Conservation (phyloP, 2,329 filamentous ascomycete species). For the Tolypocladium pustulatum region DNA sequence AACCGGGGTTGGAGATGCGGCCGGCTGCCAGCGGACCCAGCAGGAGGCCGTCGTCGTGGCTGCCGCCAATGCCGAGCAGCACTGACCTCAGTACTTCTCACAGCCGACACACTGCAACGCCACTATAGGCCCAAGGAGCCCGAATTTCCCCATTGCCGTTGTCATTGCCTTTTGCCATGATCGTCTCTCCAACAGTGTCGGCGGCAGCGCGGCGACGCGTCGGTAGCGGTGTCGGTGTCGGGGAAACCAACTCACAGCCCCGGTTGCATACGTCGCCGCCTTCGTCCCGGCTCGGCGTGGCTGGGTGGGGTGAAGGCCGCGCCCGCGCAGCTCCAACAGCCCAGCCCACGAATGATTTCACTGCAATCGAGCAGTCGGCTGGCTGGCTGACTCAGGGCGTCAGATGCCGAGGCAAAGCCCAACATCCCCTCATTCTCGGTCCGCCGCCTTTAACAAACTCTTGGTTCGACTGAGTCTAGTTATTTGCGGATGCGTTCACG, state of each 20-base stretch:
- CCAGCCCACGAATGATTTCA: neutral
- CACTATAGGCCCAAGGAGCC: neutral
- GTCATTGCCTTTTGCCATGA: neutral
- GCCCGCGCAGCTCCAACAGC: neutral
- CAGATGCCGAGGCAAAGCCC: neutral
- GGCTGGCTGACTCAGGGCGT: neutral
- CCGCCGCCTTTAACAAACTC: neutral
- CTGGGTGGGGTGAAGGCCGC: too few relatives aligned
- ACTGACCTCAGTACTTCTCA: neutral
- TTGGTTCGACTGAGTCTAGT: too few relatives aligned
- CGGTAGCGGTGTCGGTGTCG: neutral
- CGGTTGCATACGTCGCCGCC: neutral
- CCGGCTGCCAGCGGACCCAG: neutral
- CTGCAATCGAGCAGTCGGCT: neutral
- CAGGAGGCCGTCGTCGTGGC: neutral
- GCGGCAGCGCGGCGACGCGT: too few relatives aligned
- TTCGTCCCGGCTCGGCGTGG: too few relatives aligned
- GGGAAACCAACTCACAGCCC: neutral
- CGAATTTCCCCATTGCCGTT: neutral
- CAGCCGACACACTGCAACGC: neutral
- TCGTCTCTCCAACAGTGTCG: neutral
- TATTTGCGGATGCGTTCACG: neutral
- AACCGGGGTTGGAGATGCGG: neutral
- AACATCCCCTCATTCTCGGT: neutral
- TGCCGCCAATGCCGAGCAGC: neutral